These are phyloP conservation scores for Kwoniella botswanensis DNA, from an alignment of 768 basidiomycete species.

Conservation along the genomic window DNA sequence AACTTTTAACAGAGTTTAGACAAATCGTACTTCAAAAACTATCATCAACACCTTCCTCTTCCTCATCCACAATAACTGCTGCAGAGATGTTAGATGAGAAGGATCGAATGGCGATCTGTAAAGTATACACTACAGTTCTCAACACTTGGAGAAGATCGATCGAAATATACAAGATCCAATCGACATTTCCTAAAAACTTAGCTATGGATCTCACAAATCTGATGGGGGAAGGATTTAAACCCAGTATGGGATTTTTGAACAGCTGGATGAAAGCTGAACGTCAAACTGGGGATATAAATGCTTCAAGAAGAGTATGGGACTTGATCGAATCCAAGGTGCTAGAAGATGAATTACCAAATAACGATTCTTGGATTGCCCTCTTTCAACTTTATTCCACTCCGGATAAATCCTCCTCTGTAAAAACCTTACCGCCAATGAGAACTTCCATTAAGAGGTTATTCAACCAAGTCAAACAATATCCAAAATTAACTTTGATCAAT, in stretches of 20 bases:
- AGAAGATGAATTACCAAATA: background rate
- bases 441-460: background rate
- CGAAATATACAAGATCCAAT: background rate
- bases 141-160: constrained; percentile 12
- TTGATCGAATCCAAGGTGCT: constrained; percentile 10
- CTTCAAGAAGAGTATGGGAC: constrained; percentile 29
- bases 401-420: background rate
- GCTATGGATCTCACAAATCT: constrained; percentile 18
- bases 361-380: background rate
- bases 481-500: background rate
- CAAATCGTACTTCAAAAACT: constrained; percentile 13
- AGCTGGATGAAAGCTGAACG: constrained; percentile 42
- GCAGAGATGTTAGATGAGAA: background rate
- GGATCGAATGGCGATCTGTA: constrained; percentile 6
- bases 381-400: background rate
- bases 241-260: constrained; percentile 32
- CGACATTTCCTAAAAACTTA: constrained; percentile 4
- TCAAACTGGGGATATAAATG: constrained; percentile 22
- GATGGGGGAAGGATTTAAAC: constrained; percentile 1
- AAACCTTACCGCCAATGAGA: background rate
- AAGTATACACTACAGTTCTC: constrained; percentile 17
- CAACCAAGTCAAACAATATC: background rate
- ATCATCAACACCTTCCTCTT: background rate
- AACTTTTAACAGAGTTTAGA: constrained; percentile 18
- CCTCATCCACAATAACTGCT: background rate